phyloP scores from a whole-genome alignment of 306 rosid genomes.

The Echinosophora koreensis region DNA sequence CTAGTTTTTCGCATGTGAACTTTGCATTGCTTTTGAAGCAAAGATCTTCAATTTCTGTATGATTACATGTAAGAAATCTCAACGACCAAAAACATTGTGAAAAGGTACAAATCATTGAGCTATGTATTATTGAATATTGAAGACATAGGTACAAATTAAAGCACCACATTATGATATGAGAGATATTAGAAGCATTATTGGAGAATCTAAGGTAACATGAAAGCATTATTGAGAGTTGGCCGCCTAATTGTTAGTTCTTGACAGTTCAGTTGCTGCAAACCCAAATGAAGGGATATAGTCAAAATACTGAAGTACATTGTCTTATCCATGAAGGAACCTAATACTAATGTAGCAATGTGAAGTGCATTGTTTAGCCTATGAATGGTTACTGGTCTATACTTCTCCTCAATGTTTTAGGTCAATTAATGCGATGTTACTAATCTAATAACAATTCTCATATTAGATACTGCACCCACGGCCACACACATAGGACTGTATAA shows the following conservation, averaged over 20 bases:
- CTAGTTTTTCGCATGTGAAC: slow-evolving; percentile 32
- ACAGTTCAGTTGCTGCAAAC: not conserved
- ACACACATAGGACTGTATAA: not conserved
- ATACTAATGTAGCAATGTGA: not conserved
- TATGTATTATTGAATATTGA: slow-evolving; percentile 39
- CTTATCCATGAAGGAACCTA: slow-evolving; percentile 17
- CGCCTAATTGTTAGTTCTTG: slow-evolving; percentile 15
- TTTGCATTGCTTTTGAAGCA: slow-evolving; percentile 48
- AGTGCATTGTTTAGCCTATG: not conserved
- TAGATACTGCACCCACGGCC: not conserved
- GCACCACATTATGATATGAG: not conserved
- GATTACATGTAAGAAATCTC: slow-evolving; percentile 47
- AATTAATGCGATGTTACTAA: not conserved
- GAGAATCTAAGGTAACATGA: slow-evolving; percentile 49
- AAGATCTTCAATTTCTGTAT: slow-evolving; percentile 28
- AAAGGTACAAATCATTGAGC: slow-evolving; percentile 48
- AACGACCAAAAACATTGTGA: slow-evolving; percentile 35
- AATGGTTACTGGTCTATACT: not conserved
- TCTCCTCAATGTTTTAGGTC: not conserved
- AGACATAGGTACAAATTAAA: not conserved
- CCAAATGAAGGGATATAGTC: not conserved
- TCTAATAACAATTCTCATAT: slow-evolving; percentile 12
- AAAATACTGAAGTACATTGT: slow-evolving; percentile 15
- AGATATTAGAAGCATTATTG: slow-evolving; percentile 35
- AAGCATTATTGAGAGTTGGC: slow-evolving; percentile 47